A percentile compares a stretch with the other conserved stretches of the same genome.
phyloP scores from a whole-genome alignment of 148 eudicot genomes.

The Limonium bicolor region DNA sequence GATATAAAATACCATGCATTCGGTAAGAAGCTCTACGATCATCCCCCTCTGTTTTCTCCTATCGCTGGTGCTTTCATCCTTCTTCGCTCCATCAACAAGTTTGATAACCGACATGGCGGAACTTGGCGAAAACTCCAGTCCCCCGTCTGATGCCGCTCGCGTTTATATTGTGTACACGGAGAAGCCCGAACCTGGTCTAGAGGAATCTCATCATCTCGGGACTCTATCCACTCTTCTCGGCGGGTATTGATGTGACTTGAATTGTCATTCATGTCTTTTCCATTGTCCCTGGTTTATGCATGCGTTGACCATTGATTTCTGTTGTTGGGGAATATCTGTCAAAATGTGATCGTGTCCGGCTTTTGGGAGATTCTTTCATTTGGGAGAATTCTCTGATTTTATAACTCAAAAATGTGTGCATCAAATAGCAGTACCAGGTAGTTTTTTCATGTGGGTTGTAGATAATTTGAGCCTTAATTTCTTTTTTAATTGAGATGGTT shows the following conservation, averaged over 20 bases:
- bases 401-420: background rate
- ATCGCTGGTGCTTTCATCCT: no score
- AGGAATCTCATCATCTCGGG: conserved; percentile 2
- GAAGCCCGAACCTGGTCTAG: conserved; percentile 3
- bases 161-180: conserved; percentile 4
- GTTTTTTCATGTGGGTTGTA: no score
- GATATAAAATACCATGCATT: no score
- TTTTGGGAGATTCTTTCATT: background rate
- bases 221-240: conserved; percentile 5
- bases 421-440: background rate
- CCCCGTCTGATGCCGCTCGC: background rate
- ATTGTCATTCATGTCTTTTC: no score
- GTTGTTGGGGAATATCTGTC: background rate
- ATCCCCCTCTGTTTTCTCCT: no score
- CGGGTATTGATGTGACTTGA: no score
- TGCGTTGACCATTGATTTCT: background rate
- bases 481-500: no score
- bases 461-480: no score
- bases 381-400: background rate
- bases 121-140: background rate
- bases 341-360: background rate
- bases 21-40: no score
- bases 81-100: no score
- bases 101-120: no score
- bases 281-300: background rate